Base-by-base conservation (phyloP, 1,284 basidiomycete species). In the Ustilago loliicola region DNA sequence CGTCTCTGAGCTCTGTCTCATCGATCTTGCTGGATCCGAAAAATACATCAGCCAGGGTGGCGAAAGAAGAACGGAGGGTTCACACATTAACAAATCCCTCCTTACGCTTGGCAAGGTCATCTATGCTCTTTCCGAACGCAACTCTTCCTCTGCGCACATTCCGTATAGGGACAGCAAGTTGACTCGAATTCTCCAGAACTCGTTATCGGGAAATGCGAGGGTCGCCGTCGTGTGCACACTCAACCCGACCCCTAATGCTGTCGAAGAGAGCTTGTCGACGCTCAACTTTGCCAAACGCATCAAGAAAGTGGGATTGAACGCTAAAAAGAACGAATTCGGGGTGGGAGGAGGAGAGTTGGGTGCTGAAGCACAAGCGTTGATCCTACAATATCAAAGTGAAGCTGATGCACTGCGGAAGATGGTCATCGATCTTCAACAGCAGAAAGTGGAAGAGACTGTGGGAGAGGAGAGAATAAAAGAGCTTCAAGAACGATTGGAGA, bases 141-240 rank as follows among this genome's bases (percentile, higher is more conserved):
- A 57, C 5, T 17, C 57, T 11, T n/a, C 61, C 17, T 21, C 55
- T 23, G 45, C 30, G 25, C 94, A 97, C 83, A 92, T 98, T 15
- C 96, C 96, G 3, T 99, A 93, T 88, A 92, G 96, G 52, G 97
- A 98, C 87, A 96, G 94, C 54, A 98, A 98, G 87, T 86, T 90
- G 79, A 99, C 96, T 3, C 91, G 96, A 36, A 92, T 99, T 87
- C 90, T 99, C 7, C 96, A 98, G 86, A 96, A 96, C 2, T 97
- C 94, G 1, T 89, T 99, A 0, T 93, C 93, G 0, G 97, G 96
- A 1, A 94, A 98, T 84, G 96, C 97, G 19, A 91, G 94, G 21
- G 96, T 99, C 58, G 95, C 94, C 40, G 96, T 99, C 30, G 93
- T 98, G 67, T 98, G 95, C 85, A 98, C 96, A 0, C 91, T 98